phyloP scores from a whole-genome alignment of 1,284 basidiomycete genomes.

The Pterula multifida region DNA sequence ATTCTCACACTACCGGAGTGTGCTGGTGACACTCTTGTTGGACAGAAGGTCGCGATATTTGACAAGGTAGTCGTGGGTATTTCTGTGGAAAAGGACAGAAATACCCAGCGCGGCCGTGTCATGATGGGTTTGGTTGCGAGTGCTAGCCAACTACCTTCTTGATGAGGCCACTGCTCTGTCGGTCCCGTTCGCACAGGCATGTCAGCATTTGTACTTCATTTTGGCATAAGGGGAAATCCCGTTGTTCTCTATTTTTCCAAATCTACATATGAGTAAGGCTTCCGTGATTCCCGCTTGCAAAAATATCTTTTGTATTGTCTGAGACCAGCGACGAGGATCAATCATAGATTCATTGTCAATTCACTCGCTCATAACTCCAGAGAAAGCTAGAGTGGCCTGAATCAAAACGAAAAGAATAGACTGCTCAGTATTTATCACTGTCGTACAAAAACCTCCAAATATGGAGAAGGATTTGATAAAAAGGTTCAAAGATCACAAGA shows the following conservation, averaged over 20 bases:
- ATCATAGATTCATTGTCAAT: too few species aligned
- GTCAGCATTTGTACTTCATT: neutral
- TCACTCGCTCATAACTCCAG: too few species aligned
- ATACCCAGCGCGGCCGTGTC: slow-evolving; percentile 87
- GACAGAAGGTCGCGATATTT: slow-evolving; percentile 69
- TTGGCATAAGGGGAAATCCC: neutral
- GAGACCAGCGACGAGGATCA: too few species aligned
- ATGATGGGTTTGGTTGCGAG: slow-evolving; percentile 69
- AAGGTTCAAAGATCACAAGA: too few species aligned
- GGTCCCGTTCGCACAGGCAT: neutral
- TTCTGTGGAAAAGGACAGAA: slow-evolving; percentile 88
- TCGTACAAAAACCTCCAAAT: too few species aligned
- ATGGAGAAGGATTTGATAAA: too few species aligned
- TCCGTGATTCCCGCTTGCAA: too few species aligned
- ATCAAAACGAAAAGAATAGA: too few species aligned
- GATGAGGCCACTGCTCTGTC: neutral
- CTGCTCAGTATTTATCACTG: too few species aligned
- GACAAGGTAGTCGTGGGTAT: slow-evolving; percentile 88
- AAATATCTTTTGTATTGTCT: too few species aligned
- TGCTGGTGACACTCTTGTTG: slow-evolving; percentile 14
- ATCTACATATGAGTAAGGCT: too few species aligned
- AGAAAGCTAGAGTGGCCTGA: too few species aligned
- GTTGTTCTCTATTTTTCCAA: neutral
- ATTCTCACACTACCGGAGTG: slow-evolving; percentile 59
- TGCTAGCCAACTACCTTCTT: neutral